A percentile compares a stretch with the other conserved stretches of the same genome.
These are phyloP conservation scores for Arabis alpina DNA, from an alignment of 345 rosid species.

Conservation along the genomic window DNA sequence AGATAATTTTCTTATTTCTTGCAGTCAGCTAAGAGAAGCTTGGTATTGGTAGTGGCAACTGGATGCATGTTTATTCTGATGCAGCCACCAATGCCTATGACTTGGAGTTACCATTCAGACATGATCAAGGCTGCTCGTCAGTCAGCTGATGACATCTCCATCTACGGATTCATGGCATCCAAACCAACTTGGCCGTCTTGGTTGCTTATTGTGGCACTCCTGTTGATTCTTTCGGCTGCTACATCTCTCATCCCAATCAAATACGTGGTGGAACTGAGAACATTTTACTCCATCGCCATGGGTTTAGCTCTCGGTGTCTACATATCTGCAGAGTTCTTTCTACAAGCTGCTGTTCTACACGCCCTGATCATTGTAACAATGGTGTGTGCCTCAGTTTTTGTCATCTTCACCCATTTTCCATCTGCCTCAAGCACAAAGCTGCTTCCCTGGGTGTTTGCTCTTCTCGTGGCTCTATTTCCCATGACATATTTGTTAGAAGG, in stretches of 20 bases:
- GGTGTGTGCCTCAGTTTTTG: conserved; percentile 88
- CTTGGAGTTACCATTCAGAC: conserved; percentile 86
- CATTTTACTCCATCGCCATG: conserved; percentile 76
- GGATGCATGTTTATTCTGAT: conserved; percentile 85
- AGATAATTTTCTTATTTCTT: conserved; percentile 23
- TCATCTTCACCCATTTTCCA: conserved; percentile 96
- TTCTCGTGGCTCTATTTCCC: conserved; percentile 93
- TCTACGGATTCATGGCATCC: conserved; percentile 87
- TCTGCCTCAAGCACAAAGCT: conserved; percentile 97
- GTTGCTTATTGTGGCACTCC: conserved; percentile 81
- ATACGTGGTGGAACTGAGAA: conserved; percentile 84
- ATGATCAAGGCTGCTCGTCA: conserved; percentile 86
- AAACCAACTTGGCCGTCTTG: conserved; percentile 99
- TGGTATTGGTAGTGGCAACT: conserved; percentile 85
- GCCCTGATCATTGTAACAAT: conserved; percentile 77
- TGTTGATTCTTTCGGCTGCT: conserved; percentile 83
- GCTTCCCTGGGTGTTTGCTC: conserved; percentile 96
- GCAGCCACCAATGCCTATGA: conserved; percentile 92
- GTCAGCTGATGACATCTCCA: conserved; percentile 94
- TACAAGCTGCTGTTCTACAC: conserved; percentile 90
- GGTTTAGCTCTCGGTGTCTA: conserved; percentile 94
- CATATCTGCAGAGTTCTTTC: conserved; percentile 96
- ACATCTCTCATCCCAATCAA: conserved; percentile 91
- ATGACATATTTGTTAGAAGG: conserved; percentile 96
- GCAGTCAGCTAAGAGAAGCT: conserved; percentile 94